Evolutionary conservation across 208 protist genomes (phyloP).

Genomic region (Giardia muris): DNA sequence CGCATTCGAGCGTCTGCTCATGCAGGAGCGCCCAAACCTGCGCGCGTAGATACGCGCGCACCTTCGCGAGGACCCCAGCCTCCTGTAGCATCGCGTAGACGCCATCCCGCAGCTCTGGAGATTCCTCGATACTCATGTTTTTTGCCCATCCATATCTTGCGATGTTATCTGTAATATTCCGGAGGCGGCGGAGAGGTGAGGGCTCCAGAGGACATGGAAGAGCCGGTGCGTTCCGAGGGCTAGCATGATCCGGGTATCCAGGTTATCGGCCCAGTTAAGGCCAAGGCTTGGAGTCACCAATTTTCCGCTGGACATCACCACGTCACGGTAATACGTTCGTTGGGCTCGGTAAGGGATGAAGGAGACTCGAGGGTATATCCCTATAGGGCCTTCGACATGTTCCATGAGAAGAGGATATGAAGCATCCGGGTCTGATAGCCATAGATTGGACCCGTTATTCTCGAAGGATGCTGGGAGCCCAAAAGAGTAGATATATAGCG

Average conservation of each 20-base stretch:
- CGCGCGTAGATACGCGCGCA: not conserved
- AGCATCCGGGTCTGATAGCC: too few species aligned
- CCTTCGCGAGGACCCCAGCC: not conserved
- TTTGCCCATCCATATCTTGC: not conserved
- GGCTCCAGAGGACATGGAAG: not conserved
- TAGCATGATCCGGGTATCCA: not conserved
- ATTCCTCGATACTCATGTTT: not conserved
- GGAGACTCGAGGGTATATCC: not conserved
- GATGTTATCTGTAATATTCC: not conserved
- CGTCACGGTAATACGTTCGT: not conserved
- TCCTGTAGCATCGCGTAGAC: not conserved
- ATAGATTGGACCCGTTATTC: too few species aligned
- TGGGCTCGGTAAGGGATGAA: not conserved
- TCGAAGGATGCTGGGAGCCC: too few species aligned
- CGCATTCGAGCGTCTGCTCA: not conserved
- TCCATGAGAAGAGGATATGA: too few species aligned
- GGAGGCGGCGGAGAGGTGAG: not conserved
- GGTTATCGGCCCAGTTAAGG: not conserved
- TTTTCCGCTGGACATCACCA: not conserved
- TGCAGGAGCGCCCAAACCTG: not conserved
- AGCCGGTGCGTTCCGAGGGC: not conserved
- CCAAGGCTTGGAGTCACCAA: not conserved
- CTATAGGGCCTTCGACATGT: too few species aligned
- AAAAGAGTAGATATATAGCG: not conserved
- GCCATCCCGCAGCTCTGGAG: not conserved